A percentile compares a stretch with the other conserved stretches of the same genome.
These are phyloP conservation scores for Alternaria atra DNA, from an alignment of 2,329 filamentous ascomycete genomes.

Conservation along the genomic window DNA sequence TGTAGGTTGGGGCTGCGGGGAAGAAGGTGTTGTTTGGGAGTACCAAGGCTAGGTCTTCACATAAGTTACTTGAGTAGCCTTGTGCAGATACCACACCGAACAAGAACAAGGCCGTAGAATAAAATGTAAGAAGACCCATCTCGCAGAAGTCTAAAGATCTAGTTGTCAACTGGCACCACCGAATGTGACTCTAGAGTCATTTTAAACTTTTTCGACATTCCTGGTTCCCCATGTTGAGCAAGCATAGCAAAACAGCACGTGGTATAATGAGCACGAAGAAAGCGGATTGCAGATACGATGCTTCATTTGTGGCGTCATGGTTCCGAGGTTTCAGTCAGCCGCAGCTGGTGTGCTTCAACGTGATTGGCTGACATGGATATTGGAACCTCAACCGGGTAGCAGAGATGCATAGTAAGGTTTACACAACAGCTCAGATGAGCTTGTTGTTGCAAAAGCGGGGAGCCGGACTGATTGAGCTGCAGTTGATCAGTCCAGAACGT, in stretches of 20 bases:
- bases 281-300: conserved; percentile 9
- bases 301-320: conserved; percentile 6
- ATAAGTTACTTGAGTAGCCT: conserved; percentile 7
- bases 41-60: conserved; percentile 20
- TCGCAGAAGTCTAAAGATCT: not conserved
- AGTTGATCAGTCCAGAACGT: not conserved
- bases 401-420: conserved; percentile 2
- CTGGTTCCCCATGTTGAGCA: not conserved
- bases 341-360: conserved; percentile 3
- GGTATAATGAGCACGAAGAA: not conserved
- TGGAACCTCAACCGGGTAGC: conserved; percentile 2
- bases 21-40: conserved; percentile 28
- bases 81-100: not conserved
- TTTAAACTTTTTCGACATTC: not conserved
- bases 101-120: conserved; percentile 4
- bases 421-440: conserved; percentile 1
- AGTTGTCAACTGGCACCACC: not conserved
- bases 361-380: conserved; percentile 9
- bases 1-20: conserved; percentile 30
- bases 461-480: not conserved
- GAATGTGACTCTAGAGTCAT: not conserved
- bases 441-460: conserved; percentile 10
- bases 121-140: not conserved
- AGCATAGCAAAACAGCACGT: not conserved
- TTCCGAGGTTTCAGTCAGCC: conserved; percentile 9